Conservation (phyloP, 2,329 filamentous ascomycete genomes). For the Penicillium sp. region DNA sequence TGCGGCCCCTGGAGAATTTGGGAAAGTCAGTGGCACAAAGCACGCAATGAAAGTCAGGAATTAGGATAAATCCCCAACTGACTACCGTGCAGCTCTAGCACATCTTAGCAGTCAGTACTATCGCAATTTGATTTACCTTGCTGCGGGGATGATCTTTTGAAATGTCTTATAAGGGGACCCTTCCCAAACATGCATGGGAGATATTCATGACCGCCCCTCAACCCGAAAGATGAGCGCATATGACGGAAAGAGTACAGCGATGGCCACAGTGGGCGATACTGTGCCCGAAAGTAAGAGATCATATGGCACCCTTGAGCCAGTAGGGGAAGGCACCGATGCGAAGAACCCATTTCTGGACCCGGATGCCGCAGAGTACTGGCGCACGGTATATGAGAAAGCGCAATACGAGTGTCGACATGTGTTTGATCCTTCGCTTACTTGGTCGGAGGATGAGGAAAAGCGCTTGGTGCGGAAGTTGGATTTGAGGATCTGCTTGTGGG, state of each 20-base stretch:
- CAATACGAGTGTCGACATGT: slow-evolving; percentile 46
- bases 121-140: background rate
- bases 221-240: background rate
- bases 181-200: background rate
- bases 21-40: background rate
- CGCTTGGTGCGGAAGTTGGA: slow-evolving; percentile 28
- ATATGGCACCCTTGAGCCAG: background rate
- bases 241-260: background rate
- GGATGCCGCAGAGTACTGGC: background rate
- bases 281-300: background rate
- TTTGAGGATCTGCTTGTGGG: slow-evolving; percentile 26
- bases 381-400: background rate
- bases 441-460: slow-evolving; percentile 32
- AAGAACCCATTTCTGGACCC: background rate
- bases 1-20: background rate
- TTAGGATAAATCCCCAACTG: background rate
- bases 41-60: background rate
- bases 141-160: background rate
- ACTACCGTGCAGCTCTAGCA: background rate
- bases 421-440: slow-evolving; percentile 41
- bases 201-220: background rate
- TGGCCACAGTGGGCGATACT: background rate
- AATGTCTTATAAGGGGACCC: background rate
- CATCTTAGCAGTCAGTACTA: background rate
- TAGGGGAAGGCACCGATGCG: background rate